Base-by-base conservation (phyloP, 140 eudicot genomes). In the Erigeron philadelphicus region DNA sequence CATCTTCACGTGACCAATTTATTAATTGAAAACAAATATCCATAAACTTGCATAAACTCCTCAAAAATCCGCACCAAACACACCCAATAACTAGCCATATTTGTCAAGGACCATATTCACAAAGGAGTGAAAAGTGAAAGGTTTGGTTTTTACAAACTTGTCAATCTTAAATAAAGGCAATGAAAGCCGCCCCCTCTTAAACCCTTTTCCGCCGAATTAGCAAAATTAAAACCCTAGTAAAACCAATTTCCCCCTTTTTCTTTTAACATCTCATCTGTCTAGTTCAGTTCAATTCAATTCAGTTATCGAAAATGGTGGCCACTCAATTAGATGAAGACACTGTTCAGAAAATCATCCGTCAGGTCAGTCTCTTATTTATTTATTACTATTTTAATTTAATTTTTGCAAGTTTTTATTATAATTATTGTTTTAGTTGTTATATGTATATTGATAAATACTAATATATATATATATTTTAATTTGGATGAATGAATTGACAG, bases 271-370 rank as follows among this genome's bases (percentile, higher is more conserved):
- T 13, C n/a, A n/a, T n/a, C n/a, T n/a, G n/a, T n/a, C n/a, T n/a
- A n/a, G 8, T 61, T n/a, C 49, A 4, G 41, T 15, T 64, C 25
- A 12, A 5, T 45, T 19, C 9, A 3, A 10, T 60, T 45, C 60
- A 25, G 66, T 16, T 43, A 62, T 11, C 71, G 65, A 55, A 75
- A 18, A 84, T 76, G 92, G 81, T 80, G 74, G 16, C 80, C 11
- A 31, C 75, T 11, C 44, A 81, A 4, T 44, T 92, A 73, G 87
- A 80, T 79, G 91, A 83, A 55, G 98, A 86, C 81, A 88, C 96
- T 13, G 74, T 81, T 1, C 88, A 92, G 83, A 88, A 92, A 84
- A 83, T 92, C 67, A 79, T 92, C 56, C 86, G 98, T 23, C 98
- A 88, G 98, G 98, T 90, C 38, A 31, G 38, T 31, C 38, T 31